Percentiles rank a stretch among this genome's conserved stretches.
phyloP scores from a whole-genome alignment of 305 asterid species.

The Withania somnifera region DNA sequence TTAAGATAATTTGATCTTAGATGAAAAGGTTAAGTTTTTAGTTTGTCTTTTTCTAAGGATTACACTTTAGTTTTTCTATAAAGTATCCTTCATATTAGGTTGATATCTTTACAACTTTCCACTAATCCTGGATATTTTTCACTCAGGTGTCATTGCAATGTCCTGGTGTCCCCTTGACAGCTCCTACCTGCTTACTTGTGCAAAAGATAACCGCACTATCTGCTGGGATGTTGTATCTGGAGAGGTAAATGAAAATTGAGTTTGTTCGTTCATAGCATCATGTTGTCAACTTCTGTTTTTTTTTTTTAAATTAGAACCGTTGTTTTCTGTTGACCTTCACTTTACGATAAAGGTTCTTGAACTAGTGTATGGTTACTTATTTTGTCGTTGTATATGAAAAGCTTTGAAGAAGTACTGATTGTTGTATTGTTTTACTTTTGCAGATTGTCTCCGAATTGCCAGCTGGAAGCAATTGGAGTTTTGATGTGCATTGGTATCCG shows the following conservation, averaged over 20 bases:
- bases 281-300: not conserved
- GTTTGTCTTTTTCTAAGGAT: not conserved
- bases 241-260: conserved; percentile 39
- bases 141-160: conserved; percentile 95
- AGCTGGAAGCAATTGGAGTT: conserved; percentile 94
- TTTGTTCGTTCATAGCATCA: not conserved
- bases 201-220: conserved; percentile 95
- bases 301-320: not conserved
- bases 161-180: conserved; percentile 98
- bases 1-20: not conserved
- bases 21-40: not conserved
- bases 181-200: conserved; percentile 93
- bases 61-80: not conserved
- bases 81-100: not conserved
- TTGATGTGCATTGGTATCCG: conserved; percentile 96
- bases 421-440: conserved; percentile 5
- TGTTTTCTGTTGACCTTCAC: not conserved
- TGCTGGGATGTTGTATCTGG: conserved; percentile 93
- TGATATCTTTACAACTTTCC: not conserved
- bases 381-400: not conserved
- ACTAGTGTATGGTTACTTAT: not conserved
- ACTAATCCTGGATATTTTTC: conserved; percentile 8
- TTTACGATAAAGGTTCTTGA: not conserved
- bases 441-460: conserved; percentile 98
- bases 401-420: not conserved